A percentile compares a stretch with the other conserved stretches of the same genome.
Conservation (phyloP, 768 basidiomycete genomes). For the Leucocoprinus birnbaumii region DNA sequence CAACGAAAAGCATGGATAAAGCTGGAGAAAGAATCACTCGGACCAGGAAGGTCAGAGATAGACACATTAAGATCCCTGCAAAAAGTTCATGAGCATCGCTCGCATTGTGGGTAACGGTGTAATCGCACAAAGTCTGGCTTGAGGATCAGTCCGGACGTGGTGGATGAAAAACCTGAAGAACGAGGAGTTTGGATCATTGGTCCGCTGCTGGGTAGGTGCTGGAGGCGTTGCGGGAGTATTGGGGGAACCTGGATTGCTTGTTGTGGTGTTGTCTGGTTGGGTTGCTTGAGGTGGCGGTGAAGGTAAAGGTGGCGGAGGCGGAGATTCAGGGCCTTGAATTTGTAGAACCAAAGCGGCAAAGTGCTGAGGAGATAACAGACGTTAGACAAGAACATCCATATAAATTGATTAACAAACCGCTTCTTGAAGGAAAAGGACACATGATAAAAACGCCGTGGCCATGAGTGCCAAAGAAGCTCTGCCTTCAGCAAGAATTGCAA, state of each 20-base stretch:
- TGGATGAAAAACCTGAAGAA: constrained; percentile 52
- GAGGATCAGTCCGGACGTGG: constrained; percentile 65
- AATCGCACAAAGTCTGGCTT: constrained; percentile 64
- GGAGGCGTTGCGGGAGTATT: constrained; percentile 10
- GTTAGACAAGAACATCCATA: neutral
- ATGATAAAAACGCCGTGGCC: constrained; percentile 82
- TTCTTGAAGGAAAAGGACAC: constrained; percentile 77
- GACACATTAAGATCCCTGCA: constrained; percentile 63
- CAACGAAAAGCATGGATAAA: constrained; percentile 64
- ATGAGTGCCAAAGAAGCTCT: constrained; percentile 77
- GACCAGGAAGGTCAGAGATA: constrained; percentile 71
- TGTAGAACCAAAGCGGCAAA: constrained; percentile 78
- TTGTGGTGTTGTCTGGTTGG: too few relatives aligned
- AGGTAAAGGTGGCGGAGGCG: constrained; percentile 22
- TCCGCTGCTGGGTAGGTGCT: constrained; percentile 19
- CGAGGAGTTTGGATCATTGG: constrained; percentile 26
- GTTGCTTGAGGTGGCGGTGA: constrained; percentile 7
- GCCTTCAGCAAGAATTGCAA: constrained; percentile 84
- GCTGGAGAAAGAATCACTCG: constrained; percentile 69
- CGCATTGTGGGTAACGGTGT: too few relatives aligned
- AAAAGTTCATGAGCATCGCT: neutral
- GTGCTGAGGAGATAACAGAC: constrained; percentile 49
- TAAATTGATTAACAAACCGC: constrained; percentile 50
- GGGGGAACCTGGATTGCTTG: constrained; percentile 16
- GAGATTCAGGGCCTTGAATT: constrained; percentile 77